Conservation (phyloP, 164 flowering plant species). For the Berberis thunbergii region DNA sequence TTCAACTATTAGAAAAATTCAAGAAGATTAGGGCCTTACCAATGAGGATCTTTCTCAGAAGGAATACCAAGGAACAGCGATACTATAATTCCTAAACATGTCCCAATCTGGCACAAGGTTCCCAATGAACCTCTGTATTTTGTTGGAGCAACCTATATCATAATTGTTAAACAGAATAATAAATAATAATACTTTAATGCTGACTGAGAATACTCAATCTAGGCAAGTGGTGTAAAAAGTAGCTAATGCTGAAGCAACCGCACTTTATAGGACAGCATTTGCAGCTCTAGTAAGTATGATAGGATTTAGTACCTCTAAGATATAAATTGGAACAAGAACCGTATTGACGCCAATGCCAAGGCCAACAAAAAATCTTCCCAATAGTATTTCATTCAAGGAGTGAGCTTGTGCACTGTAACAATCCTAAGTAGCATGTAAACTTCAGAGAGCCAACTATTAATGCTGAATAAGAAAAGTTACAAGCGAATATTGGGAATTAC, state of each 20-base stretch:
- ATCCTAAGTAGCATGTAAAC: background rate
- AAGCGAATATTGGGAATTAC: constrained; percentile 19
- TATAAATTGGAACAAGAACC: constrained; percentile 79
- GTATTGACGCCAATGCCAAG: constrained; percentile 83
- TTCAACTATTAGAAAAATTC: background rate
- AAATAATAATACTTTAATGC: background rate
- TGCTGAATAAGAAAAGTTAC: background rate
- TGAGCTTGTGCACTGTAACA: constrained; percentile 73
- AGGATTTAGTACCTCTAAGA: constrained; percentile 52
- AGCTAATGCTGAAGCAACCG: too few relatives aligned
- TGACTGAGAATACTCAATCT: background rate
- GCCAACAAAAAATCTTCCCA: constrained; percentile 82
- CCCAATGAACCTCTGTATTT: constrained; percentile 72
- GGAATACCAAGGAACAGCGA: constrained; percentile 59
- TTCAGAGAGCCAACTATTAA: background rate
- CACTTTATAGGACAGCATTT: too few relatives aligned
- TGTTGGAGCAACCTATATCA: constrained; percentile 63
- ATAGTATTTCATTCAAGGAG: constrained; percentile 54
- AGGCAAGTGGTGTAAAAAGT: too few relatives aligned
- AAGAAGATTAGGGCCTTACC: constrained; percentile 33
- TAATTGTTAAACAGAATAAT: constrained; percentile 2
- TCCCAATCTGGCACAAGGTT: constrained; percentile 60
- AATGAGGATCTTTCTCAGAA: constrained; percentile 62
- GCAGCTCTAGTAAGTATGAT: too few relatives aligned
- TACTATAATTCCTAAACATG: constrained; percentile 67